phyloP scores from a whole-genome alignment of 371 early-diverging fungal species.

The Nosema bombycis region DNA sequence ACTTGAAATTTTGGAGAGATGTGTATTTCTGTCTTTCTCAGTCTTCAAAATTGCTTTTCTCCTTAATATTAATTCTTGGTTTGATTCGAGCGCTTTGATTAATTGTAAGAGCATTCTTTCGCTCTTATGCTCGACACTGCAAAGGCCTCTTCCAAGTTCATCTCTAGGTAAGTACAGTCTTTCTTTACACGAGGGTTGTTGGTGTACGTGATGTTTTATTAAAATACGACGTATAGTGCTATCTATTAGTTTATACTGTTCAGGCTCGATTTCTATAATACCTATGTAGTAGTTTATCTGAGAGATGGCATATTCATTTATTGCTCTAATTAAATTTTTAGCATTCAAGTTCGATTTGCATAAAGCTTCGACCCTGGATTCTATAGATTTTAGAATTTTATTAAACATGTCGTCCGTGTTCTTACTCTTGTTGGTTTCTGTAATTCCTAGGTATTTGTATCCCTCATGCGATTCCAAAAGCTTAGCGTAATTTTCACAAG shows the following conservation, averaged over 20 bases:
- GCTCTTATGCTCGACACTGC: background rate
- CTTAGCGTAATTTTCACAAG: background rate
- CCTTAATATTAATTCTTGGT: slow-evolving; percentile 2
- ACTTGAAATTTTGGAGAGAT: background rate
- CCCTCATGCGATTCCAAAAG: background rate
- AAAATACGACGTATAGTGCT: background rate
- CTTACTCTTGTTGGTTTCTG: background rate
- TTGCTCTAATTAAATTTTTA: background rate
- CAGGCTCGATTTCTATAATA: background rate
- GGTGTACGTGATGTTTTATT: background rate
- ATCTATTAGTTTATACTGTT: background rate
- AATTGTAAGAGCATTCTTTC: background rate
- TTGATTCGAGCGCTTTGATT: background rate
- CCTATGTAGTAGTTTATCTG: background rate
- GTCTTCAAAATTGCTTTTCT: slow-evolving; percentile 3
- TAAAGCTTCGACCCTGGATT: background rate
- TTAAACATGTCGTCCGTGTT: background rate
- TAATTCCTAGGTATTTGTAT: background rate
- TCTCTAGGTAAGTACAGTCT: background rate
- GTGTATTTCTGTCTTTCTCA: background rate
- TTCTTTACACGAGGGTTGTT: background rate
- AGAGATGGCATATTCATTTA: background rate
- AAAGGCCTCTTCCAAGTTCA: no score
- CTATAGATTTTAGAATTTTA: background rate
- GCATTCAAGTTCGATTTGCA: background rate